Evolutionary conservation across 495 filamentous ascomycete genomes (phyloP).

Genomic region (Penicillium cataractarum): DNA sequence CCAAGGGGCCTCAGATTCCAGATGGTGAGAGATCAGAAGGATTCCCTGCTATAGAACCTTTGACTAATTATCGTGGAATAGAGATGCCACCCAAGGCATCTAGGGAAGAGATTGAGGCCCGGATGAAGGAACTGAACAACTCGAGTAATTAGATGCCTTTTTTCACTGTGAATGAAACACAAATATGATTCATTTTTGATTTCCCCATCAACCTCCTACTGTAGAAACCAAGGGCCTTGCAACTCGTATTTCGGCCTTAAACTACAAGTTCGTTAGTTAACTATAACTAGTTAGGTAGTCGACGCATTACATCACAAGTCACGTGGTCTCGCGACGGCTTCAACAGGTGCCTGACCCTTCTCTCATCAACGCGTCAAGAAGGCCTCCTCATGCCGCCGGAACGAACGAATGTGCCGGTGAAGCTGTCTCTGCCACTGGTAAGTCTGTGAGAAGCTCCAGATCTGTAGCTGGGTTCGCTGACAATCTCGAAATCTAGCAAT

Average conservation of each 20-base stretch:
- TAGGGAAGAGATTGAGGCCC: constrained; percentile 69
- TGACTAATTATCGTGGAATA: constrained; percentile 22
- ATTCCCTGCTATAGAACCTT: not conserved
- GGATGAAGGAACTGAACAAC: constrained; percentile 67
- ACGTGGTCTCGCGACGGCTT: constrained; percentile 40
- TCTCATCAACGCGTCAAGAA: constrained; percentile 33
- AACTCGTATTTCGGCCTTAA: not conserved
- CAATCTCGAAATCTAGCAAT: constrained; percentile 54
- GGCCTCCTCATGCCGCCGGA: constrained; percentile 58
- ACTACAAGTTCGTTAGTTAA: too few species aligned
- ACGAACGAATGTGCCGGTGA: constrained; percentile 70
- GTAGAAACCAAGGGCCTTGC: not conserved
- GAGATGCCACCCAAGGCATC: constrained; percentile 60
- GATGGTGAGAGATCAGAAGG: constrained; percentile 35
- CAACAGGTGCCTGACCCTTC: constrained; percentile 1
- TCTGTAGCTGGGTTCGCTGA: constrained; percentile 12
- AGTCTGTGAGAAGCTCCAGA: constrained; percentile 30
- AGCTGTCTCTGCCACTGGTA: constrained; percentile 91
- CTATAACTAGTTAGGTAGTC: too few species aligned
- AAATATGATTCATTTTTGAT: too few species aligned
- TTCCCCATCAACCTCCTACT: not conserved
- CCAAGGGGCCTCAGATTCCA: constrained; percentile 52
- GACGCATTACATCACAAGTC: constrained; percentile 36
- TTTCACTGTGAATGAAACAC: too few species aligned
- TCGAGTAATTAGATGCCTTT: constrained; percentile 23